Conservation (phyloP, 106 monocot genomes). For the Narthecium ossifragum region DNA sequence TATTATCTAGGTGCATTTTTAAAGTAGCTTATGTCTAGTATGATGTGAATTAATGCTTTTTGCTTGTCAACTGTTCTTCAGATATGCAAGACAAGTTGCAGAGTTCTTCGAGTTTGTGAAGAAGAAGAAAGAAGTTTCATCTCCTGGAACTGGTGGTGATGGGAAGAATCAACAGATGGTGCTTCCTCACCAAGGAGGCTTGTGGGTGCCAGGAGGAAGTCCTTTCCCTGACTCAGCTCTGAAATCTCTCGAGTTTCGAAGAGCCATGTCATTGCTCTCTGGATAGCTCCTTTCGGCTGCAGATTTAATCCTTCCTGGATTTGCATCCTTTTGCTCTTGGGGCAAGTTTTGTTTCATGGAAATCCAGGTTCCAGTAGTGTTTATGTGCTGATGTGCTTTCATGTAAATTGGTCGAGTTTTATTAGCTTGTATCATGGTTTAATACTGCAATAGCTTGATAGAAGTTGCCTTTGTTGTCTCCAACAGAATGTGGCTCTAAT, state of each 20-base stretch:
- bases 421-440: constrained; percentile 1
- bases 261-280: constrained; percentile 61
- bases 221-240: constrained; percentile 39
- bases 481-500: too few relatives aligned
- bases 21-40: too few relatives aligned
- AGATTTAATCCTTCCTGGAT: background rate
- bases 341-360: background rate
- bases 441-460: too few relatives aligned
- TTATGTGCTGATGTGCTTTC: background rate
- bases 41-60: too few relatives aligned
- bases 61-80: too few relatives aligned
- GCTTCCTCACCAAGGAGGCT: constrained; percentile 41
- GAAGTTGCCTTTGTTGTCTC: too few relatives aligned
- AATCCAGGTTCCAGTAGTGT: background rate
- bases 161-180: constrained; percentile 33
- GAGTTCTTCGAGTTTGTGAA: constrained; percentile 96
- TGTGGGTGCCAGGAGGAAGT: constrained; percentile 55
- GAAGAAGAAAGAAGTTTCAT: constrained; percentile 58
- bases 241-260: constrained; percentile 55
- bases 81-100: constrained; percentile 95
- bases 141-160: constrained; percentile 4
- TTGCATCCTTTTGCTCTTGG: background rate
- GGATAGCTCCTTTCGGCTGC: constrained; percentile 32
- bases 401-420: background rate
- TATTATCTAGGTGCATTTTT: too few relatives aligned